Percentiles rank a stretch among this genome's conserved stretches.
Conservation (phyloP, 345 rosid species). For the Camelina hispida region DNA sequence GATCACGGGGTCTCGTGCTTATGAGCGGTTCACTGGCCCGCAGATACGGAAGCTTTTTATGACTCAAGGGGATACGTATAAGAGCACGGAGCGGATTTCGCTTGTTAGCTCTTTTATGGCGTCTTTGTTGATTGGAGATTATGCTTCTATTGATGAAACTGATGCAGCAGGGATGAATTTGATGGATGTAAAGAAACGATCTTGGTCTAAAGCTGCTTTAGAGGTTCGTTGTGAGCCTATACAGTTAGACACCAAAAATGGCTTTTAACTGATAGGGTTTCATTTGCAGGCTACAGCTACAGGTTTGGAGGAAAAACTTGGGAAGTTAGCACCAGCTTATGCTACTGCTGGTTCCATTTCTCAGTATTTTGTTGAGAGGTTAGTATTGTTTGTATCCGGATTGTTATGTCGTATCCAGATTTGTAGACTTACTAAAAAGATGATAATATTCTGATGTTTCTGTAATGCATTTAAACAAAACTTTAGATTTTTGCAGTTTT, state of each 20-base stretch:
- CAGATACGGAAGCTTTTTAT: constrained; percentile 76
- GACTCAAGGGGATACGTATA: constrained; percentile 54
- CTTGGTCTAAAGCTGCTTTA: constrained; percentile 68
- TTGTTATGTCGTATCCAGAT: neutral
- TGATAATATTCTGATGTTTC: neutral
- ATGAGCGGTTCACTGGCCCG: constrained; percentile 90
- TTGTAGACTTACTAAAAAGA: neutral
- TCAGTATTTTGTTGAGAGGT: constrained; percentile 87
- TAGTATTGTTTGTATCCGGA: constrained; percentile 10
- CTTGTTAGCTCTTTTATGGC: constrained; percentile 97
- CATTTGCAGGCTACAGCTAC: constrained; percentile 80
- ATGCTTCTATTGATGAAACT: constrained; percentile 84
- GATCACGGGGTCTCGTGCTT: constrained; percentile 74
- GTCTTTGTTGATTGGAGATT: constrained; percentile 67
- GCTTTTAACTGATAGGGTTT: constrained; percentile 22
- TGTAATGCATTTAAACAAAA: neutral
- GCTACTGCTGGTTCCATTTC: constrained; percentile 83
- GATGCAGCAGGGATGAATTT: constrained; percentile 98
- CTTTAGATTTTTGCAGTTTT: neutral
- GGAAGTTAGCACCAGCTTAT: constrained; percentile 88
- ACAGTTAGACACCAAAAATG: neutral
- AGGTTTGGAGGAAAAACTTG: constrained; percentile 81
- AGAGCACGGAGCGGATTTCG: constrained; percentile 79
- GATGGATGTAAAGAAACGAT: constrained; percentile 76
- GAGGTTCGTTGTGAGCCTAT: constrained; percentile 56